These are phyloP conservation scores for Fonsecaea multimorphosa DNA, from an alignment of 2,329 filamentous ascomycete species.

Conservation along the genomic window DNA sequence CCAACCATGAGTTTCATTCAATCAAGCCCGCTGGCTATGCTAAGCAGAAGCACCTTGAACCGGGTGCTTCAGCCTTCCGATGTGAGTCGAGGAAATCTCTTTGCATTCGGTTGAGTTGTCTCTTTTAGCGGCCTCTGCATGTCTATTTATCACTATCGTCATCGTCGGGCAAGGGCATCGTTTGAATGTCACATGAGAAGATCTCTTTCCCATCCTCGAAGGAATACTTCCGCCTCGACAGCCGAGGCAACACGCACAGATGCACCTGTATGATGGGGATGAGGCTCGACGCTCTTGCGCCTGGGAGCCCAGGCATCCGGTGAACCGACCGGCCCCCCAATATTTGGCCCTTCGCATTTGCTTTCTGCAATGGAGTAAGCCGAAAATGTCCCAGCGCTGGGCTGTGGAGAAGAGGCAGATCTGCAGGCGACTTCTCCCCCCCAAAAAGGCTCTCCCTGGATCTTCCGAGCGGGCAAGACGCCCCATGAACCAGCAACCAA, in stretches of 20 bases:
- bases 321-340: background rate
- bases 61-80: slow-evolving; percentile 27
- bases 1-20: slow-evolving; percentile 37
- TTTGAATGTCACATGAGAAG: background rate
- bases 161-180: background rate
- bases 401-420: slow-evolving; percentile 18
- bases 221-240: slow-evolving; percentile 7
- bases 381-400: background rate
- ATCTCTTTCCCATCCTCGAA: background rate
- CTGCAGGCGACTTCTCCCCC: background rate
- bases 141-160: background rate
- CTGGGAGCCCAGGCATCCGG: slow-evolving; percentile 1
- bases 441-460: slow-evolving; percentile 26
- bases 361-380: slow-evolving; percentile 15
- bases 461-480: slow-evolving; percentile 19
- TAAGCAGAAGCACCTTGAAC: slow-evolving; percentile 34
- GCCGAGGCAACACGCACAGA: slow-evolving; percentile 10
- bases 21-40: slow-evolving; percentile 33
- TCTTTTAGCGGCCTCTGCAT: background rate
- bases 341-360: background rate
- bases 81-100: slow-evolving; percentile 21
- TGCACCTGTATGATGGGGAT: background rate
- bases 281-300: slow-evolving; percentile 3
- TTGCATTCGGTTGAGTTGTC: slow-evolving; percentile 7
- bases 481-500: background rate